Evolutionary conservation across 1,284 basidiomycete species (phyloP).

Genomic region (Leccinum subfulvum): DNA sequence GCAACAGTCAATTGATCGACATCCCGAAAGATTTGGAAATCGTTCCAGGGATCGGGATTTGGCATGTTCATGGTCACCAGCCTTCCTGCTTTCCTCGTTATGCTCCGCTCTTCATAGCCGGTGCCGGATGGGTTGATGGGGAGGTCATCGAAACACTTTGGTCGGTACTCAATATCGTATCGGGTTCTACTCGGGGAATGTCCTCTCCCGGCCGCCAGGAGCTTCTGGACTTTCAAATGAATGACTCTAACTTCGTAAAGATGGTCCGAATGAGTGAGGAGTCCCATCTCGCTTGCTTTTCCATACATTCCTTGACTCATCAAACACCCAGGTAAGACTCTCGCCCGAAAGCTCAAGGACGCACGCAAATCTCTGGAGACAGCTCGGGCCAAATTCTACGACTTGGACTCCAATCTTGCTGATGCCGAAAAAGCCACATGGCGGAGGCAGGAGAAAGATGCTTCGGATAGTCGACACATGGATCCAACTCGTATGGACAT

Average conservation of each 20-base stretch:
- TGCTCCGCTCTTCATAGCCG: too few species aligned
- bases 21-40: too few species aligned
- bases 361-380: not conserved
- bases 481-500: not conserved
- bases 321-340: not conserved
- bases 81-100: too few species aligned
- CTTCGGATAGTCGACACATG: not conserved
- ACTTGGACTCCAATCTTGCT: not conserved
- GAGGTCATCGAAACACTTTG: too few species aligned
- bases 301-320: not conserved
- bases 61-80: too few species aligned
- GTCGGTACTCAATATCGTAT: too few species aligned
- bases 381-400: not conserved
- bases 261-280: not conserved
- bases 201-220: not conserved
- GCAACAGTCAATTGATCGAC: too few species aligned
- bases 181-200: too few species aligned
- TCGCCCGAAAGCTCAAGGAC: not conserved
- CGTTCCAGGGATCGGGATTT: too few species aligned
- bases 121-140: too few species aligned
- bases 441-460: not conserved
- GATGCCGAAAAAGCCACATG: not conserved
- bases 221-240: not conserved
- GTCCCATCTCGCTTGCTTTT: not conserved
- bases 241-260: not conserved